Base-by-base conservation (phyloP, 2,329 filamentous ascomycete genomes). In the Nannizziopsis barbatae region DNA sequence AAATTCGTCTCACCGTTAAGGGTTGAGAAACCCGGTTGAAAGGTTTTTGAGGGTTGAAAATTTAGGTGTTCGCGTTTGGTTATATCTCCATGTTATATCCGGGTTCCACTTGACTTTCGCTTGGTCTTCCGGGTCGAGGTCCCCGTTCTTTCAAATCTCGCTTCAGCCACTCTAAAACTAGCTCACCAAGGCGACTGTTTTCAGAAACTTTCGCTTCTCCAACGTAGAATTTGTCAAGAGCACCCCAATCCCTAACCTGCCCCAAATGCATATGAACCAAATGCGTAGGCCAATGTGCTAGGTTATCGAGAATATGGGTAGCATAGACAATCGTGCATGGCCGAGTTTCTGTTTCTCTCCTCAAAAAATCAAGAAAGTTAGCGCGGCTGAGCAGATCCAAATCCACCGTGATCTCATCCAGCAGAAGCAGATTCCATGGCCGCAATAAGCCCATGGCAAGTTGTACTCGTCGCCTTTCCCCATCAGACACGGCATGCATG, bases 331-430 rank as follows among this genome's bases (percentile, higher is more conserved):
- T 86, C 3, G 92, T 95, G 63, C 89, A 95, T 35, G 80, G 75
- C 46, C 90, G 75, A 6, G 63, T 72, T 68, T 90, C 84, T 0
- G 90, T 95, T 77, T 98, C 92, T 51, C 74, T 73, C 68, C 88
- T 88, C 60, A 98, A 68, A 72, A 90, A 98, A 38, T 70, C 74
- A 30, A 98, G 74, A 65, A 98, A 98, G 62, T 89, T 83, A 58
- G 81, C 81, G 12, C 92, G 78, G 48, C 80, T 85, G 52, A 95
- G 75, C 50, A 98, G 76, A 66, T 98, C 92, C 52, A 98, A 72
- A 65, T 98, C 92, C 7, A 98, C 92, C 0, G 92, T 98, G 65
- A 96, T 95, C 66, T 96, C 90, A 63, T 98, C 92, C 36, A 98
- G 76, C 46, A 98, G 73, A 22, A 98, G 72, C 2, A 98, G 83